Evolutionary conservation across 148 eudicot species (phyloP).

Genomic region (Linanthus parryae): DNA sequence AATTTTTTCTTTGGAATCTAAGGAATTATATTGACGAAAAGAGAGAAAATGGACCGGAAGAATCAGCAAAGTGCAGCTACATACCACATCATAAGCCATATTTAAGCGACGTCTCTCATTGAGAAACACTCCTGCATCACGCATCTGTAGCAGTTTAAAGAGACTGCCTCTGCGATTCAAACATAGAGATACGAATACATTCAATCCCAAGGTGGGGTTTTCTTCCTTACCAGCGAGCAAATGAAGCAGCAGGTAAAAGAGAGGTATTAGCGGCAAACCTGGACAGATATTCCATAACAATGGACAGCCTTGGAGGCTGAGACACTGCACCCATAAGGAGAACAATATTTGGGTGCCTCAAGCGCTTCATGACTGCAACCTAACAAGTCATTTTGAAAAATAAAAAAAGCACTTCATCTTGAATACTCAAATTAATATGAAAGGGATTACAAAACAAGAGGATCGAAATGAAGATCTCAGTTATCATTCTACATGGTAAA

Average conservation of each 20-base stretch:
- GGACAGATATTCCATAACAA: constrained; percentile 87
- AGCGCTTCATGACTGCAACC: constrained; percentile 86
- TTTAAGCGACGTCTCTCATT: constrained; percentile 70
- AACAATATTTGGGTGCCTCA: constrained; percentile 94
- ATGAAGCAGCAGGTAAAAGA: not conserved
- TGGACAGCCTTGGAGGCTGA: constrained; percentile 87
- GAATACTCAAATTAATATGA: no score
- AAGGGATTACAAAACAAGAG: no score
- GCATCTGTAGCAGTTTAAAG: constrained; percentile 61
- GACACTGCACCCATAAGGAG: constrained; percentile 97
- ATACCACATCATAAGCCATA: constrained; percentile 98
- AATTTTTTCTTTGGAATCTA: no score
- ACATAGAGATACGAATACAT: not conserved
- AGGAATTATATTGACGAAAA: no score
- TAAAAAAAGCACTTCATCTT: no score
- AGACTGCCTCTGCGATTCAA: constrained; percentile 56
- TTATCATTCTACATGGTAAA: no score
- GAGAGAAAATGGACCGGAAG: no score
- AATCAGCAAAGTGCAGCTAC: constrained; percentile 6
- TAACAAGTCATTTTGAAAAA: no score
- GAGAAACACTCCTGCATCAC: constrained; percentile 51
- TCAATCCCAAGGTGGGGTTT: not conserved
- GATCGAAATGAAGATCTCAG: no score
- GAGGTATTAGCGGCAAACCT: constrained; percentile 34
- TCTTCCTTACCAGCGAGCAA: not conserved